Percentiles rank a stretch among this genome's conserved stretches.
These are phyloP conservation scores for Akanthomyces uredinophilus DNA, from an alignment of 2,329 filamentous ascomycete genomes.

Conservation along the genomic window DNA sequence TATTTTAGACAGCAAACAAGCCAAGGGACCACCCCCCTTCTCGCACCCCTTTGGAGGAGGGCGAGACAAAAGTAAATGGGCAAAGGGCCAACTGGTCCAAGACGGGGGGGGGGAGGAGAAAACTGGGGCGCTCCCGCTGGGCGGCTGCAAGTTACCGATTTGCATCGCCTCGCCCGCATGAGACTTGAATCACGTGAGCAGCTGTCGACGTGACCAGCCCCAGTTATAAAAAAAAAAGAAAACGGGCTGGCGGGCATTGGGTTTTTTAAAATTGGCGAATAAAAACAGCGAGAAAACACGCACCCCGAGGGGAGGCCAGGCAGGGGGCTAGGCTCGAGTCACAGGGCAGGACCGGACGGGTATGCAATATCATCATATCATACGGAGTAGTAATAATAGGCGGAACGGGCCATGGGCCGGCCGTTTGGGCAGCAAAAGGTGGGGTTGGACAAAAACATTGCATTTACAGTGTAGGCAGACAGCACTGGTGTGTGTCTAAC, in stretches of 20 bases:
- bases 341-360: not conserved
- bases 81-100: not conserved
- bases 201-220: constrained; percentile 9
- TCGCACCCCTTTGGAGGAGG: not conserved
- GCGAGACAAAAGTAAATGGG: not conserved
- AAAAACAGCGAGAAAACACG: not conserved
- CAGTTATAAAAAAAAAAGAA: constrained; percentile 1
- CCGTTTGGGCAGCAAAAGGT: constrained; percentile 8
- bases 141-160: constrained; percentile 12
- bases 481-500: constrained; percentile 5
- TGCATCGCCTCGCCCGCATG: constrained; percentile 10
- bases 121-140: constrained; percentile 10
- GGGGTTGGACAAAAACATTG: not conserved
- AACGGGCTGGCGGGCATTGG: too few species aligned
- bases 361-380: not conserved
- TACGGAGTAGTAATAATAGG: not conserved
- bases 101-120: not conserved
- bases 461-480: not conserved
- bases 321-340: not conserved
- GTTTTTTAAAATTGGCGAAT: not conserved
- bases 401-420: constrained; percentile 14
- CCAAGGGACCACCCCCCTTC: not conserved
- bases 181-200: constrained; percentile 13
- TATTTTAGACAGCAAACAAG: not conserved
- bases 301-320: not conserved